Percentiles rank a stretch among this genome's conserved stretches.
phyloP scores from a whole-genome alignment of 176 grass and related monocot genomes.

The Melocanna baccifera region DNA sequence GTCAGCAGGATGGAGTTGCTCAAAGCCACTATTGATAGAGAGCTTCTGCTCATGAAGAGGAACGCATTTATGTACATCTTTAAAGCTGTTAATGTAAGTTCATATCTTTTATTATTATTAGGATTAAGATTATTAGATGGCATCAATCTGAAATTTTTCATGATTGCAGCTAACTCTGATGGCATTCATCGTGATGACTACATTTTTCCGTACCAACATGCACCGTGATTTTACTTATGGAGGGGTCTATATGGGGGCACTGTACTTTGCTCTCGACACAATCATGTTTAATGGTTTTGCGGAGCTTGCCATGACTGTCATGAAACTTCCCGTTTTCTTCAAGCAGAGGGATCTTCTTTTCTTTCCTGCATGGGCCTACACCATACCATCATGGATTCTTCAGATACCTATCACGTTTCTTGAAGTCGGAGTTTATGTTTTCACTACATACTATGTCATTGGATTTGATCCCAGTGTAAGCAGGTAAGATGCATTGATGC shows the following conservation, averaged over 20 bases:
- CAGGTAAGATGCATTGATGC: constrained; percentile 48
- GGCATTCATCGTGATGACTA: constrained; percentile 69
- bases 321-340: constrained; percentile 80
- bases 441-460: constrained; percentile 76
- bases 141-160: constrained; percentile 22
- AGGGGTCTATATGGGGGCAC: constrained; percentile 63
- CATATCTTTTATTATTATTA: constrained; percentile 15
- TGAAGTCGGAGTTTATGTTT: constrained; percentile 73
- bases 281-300: constrained; percentile 87
- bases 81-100: constrained; percentile 67
- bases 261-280: constrained; percentile 66
- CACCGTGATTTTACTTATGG: constrained; percentile 29
- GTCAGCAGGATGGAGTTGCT: constrained; percentile 65
- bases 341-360: constrained; percentile 87
- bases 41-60: constrained; percentile 90
- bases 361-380: constrained; percentile 82
- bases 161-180: constrained; percentile 63
- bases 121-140: constrained; percentile 15
- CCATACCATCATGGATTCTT: constrained; percentile 80
- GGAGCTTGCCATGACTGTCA: constrained; percentile 74
- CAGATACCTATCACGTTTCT: constrained; percentile 87
- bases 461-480: constrained; percentile 65
- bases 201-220: constrained; percentile 86
- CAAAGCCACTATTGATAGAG: constrained; percentile 73
- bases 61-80: constrained; percentile 96